Conservation (phyloP, 179 eudicot species). For the Gypsophila paniculata region DNA sequence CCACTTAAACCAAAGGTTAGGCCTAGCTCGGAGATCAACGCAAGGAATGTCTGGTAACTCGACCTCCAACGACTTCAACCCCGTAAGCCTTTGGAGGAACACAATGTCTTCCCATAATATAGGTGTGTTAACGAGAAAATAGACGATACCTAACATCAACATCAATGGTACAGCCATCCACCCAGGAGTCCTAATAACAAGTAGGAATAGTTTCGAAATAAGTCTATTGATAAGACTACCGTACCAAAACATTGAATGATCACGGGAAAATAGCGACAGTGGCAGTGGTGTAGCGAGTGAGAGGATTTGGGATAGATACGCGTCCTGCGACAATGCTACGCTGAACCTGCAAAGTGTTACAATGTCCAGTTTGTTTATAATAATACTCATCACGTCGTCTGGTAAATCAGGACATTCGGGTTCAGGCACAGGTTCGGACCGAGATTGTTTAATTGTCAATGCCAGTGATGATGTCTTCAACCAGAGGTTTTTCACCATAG, state of each 20-base stretch:
- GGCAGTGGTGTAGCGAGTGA: not conserved
- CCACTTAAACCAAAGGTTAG: not conserved
- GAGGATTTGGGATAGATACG: not conserved
- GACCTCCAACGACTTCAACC: conserved; percentile 6
- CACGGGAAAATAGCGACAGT: not conserved
- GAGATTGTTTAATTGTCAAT: not conserved
- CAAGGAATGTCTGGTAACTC: not conserved
- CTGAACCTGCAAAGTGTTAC: not conserved
- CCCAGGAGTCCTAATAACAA: not conserved
- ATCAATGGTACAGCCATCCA: not conserved
- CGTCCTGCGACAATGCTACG: not conserved
- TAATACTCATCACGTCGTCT: not conserved
- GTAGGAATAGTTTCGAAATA: not conserved
- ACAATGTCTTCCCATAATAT: not conserved
- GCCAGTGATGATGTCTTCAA: not conserved
- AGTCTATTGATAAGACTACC: not conserved
- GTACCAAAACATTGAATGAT: not conserved
- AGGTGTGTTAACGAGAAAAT: not conserved
- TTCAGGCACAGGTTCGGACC: not conserved
- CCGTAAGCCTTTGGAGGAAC: not conserved
- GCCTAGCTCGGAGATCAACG: not conserved
- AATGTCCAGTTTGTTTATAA: not conserved
- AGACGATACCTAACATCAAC: not conserved
- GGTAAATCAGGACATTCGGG: not conserved
- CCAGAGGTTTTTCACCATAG: not conserved